Evolutionary conservation across 345 rosid genomes (phyloP).

Genomic region (Noccaea caerulescens): DNA sequence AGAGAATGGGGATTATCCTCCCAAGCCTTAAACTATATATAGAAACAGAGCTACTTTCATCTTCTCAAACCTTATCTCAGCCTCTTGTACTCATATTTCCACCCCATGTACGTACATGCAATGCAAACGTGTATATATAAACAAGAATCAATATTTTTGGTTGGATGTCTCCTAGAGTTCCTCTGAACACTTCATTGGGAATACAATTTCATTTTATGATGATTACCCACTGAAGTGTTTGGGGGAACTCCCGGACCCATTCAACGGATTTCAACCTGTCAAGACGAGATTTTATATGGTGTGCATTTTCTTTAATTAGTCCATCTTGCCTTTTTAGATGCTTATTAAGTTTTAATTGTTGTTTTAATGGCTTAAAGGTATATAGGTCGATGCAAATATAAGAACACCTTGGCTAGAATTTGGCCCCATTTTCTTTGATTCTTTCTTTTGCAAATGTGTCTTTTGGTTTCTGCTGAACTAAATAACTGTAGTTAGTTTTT

Average conservation of each 20-base stretch:
- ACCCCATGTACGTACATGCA: conserved; percentile 9
- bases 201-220: not conserved
- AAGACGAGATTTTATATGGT: not conserved
- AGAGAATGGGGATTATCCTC: not conserved
- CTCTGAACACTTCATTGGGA: conserved; percentile 39
- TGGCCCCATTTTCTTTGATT: not conserved
- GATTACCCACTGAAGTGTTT: conserved; percentile 42
- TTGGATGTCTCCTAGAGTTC: conserved; percentile 43
- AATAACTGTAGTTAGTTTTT: too few species aligned
- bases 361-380: conserved; percentile 7
- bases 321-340: not conserved
- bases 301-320: not conserved
- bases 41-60: not conserved
- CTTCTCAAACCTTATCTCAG: conserved; percentile 13
- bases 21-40: conserved; percentile 8
- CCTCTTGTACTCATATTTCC: not conserved
- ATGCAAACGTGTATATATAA: not conserved
- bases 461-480: not conserved
- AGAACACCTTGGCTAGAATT: not conserved
- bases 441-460: not conserved
- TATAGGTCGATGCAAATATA: not conserved
- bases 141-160: conserved; percentile 5
- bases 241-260: conserved; percentile 44
- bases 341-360: not conserved
- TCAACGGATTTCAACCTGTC: not conserved